Percentiles rank a stretch among this genome's conserved stretches.
Conservation (phyloP, 1,139 yeast genomes). For the Candida frijolesensis region DNA sequence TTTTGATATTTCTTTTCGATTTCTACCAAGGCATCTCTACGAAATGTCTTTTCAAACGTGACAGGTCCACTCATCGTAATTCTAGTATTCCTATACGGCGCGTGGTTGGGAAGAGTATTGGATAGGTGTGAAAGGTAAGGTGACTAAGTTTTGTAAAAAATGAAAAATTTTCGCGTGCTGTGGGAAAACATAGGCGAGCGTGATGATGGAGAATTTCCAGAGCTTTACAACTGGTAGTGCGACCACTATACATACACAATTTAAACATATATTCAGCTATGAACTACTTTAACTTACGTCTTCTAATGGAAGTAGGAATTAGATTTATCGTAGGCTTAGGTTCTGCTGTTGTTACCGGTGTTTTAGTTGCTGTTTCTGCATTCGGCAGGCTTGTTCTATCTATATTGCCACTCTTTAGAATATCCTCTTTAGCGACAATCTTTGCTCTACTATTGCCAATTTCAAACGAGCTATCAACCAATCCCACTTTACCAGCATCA, state of each 20-base stretch:
- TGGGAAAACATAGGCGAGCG: neutral
- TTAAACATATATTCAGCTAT: neutral
- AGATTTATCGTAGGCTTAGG: conserved; percentile 27
- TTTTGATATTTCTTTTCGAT: conserved; percentile 89
- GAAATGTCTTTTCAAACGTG: conserved; percentile 63
- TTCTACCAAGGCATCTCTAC: conserved; percentile 90
- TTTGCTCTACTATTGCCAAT: conserved; percentile 10
- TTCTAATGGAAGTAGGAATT: conserved; percentile 13
- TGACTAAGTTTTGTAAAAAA: neutral
- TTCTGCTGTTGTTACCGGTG: conserved; percentile 21
- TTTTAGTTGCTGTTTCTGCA: conserved; percentile 9
- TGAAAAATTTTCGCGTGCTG: conserved; percentile 1
- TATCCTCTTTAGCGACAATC: conserved; percentile 9
- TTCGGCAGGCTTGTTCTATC: conserved; percentile 23
- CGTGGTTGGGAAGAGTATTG: neutral
- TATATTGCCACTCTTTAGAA: conserved; percentile 18
- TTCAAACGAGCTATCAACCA: conserved; percentile 22
- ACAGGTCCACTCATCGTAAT: conserved; percentile 44
- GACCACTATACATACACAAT: neutral
- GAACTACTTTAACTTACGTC: conserved; percentile 6
- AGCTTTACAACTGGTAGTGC: neutral
- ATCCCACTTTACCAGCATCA: conserved; percentile 60
- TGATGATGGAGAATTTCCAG: neutral
- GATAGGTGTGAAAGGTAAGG: neutral
- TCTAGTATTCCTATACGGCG: neutral